Evolutionary conservation across 257 asterid genomes (phyloP), one percentile per base, ranked within the genome.

Genomic region (Plantago elongata): DNA sequence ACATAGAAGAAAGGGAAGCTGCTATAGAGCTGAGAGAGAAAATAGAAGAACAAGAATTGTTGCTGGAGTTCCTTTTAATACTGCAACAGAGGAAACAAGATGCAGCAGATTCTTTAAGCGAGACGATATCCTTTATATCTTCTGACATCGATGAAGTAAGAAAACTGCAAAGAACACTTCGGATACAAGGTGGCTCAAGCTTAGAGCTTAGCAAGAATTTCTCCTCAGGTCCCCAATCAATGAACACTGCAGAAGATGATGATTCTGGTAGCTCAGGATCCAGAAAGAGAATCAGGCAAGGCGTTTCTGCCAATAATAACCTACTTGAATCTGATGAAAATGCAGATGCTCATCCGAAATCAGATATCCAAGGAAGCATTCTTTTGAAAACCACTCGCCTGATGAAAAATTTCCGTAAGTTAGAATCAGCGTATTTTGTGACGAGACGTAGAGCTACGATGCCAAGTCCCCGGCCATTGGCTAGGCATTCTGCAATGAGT

Each of bases 41-140:
- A 65, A 89, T 93, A 66, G 95, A 93, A 27, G 96, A 93, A 75
- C 94, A 87, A 49, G 97, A 93, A 70, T 68, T 85, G 78, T 67
- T 93, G 65, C 84, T 93, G 64, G 96, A 93, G 69, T 93, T 93
- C 65, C 86, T 93, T 57, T 69, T 87, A 54, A 76, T 84, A 43
- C 74, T 81, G 44, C 95, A 83, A 58, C 99, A 80, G 74, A 76
- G 82, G 64, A 93, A 89, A 75, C 94, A 85, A 55, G 97, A 89
- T 60, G 80, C 77, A 5, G 81, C 85, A 1, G 83, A 83, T 71
- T 75, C 55, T 67, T 77, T 89, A 74, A 77, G 73, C 5, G 95
- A 89, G 69, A 81, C 79, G 11, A 67, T 87, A 64, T 83, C 94
- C 17, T 69, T 81, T 60, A 65, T 93, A 68, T 75, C 96, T 48